Conservation (phyloP, 495 filamentous ascomycete species). For the Podospora didyma region DNA sequence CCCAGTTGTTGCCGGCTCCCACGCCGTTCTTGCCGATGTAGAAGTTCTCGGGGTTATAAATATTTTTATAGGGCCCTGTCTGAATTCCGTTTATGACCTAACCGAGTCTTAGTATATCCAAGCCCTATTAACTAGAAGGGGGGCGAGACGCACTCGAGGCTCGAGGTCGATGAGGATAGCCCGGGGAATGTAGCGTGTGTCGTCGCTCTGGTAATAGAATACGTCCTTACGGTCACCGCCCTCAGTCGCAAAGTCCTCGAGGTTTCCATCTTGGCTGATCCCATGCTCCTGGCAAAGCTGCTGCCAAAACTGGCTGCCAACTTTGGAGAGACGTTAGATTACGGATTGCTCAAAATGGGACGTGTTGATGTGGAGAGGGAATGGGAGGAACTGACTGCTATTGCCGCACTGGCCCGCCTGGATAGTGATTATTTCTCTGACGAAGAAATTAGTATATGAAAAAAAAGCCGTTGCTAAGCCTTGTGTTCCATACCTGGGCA, state of each 20-base stretch:
- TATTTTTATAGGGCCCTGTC: slow-evolving; percentile 89
- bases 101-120: slow-evolving; percentile 33
- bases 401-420: slow-evolving; percentile 99
- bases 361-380: not conserved
- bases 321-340: slow-evolving; percentile 36
- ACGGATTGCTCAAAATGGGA: too few species aligned
- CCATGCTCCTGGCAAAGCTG: slow-evolving; percentile 96
- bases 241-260: slow-evolving; percentile 93
- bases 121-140: not conserved
- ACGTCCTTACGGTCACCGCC: slow-evolving; percentile 98
- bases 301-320: slow-evolving; percentile 95
- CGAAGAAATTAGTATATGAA: not conserved
- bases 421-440: slow-evolving; percentile 98
- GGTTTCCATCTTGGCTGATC: slow-evolving; percentile 93
- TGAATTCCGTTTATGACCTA: slow-evolving; percentile 84
- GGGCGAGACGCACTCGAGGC: slow-evolving; percentile 40
- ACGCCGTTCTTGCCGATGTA: slow-evolving; percentile 87
- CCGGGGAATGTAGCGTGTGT: slow-evolving; percentile 95
- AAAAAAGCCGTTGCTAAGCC: not conserved
- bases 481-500: slow-evolving; percentile 42
- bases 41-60: slow-evolving; percentile 99
- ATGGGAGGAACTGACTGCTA: slow-evolving; percentile 65
- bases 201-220: slow-evolving; percentile 98
- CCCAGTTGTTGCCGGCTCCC: slow-evolving; percentile 98
- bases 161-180: slow-evolving; percentile 95